phyloP scores from a whole-genome alignment of 2,329 filamentous ascomycete genomes.

The Aspergillus chevalieri region DNA sequence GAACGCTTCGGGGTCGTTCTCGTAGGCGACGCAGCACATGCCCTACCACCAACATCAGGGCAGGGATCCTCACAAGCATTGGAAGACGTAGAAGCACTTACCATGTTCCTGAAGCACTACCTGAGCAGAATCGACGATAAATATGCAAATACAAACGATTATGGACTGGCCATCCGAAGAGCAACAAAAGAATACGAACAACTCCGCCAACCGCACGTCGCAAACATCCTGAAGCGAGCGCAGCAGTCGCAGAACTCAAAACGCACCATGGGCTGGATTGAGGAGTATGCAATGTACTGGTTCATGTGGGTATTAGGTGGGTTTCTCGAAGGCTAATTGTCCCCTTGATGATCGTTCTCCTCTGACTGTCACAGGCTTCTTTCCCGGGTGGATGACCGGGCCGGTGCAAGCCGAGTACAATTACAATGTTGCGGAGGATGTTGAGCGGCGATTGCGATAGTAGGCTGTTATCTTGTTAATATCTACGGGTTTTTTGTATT shows the following conservation, averaged over 20 bases:
- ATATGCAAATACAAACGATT: constrained; percentile 2
- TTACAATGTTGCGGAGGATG: constrained; percentile 21
- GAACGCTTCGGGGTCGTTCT: constrained; percentile 45
- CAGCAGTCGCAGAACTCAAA: constrained; percentile 31
- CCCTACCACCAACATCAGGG: constrained; percentile 48
- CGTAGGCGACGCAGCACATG: constrained; percentile 54
- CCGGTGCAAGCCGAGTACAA: constrained; percentile 12
- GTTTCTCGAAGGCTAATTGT: constrained; percentile 2
- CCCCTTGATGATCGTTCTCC: background rate
- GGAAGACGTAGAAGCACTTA: constrained; percentile 49
- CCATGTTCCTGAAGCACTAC: constrained; percentile 34
- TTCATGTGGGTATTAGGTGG: constrained; percentile 32
- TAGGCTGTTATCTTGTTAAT: no score
- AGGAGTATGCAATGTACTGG: constrained; percentile 35
- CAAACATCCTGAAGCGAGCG: constrained; percentile 26
- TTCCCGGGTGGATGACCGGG: constrained; percentile 14
- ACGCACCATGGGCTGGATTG: constrained; percentile 24
- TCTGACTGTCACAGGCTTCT: constrained; percentile 15
- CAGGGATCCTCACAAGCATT: constrained; percentile 53
- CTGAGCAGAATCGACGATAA: constrained; percentile 8
- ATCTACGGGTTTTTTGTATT: no score
- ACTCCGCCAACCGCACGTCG: constrained; percentile 31
- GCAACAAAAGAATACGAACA: constrained; percentile 28
- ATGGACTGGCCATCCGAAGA: constrained; percentile 17
- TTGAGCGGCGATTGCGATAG: constrained; percentile 5